phyloP scores from a whole-genome alignment of 1,284 basidiomycete species.

The Singerocomus inundabilis region DNA sequence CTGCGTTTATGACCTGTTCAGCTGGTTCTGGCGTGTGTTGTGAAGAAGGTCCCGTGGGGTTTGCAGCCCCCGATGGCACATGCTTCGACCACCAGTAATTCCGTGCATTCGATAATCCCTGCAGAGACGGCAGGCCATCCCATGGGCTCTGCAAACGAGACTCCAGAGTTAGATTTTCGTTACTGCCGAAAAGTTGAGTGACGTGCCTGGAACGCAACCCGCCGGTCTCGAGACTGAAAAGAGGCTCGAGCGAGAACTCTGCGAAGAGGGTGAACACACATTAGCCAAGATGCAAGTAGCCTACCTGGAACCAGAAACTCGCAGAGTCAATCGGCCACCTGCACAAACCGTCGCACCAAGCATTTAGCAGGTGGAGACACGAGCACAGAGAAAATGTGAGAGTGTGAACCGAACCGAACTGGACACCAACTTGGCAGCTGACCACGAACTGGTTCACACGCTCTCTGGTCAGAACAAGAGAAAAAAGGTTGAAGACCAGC shows the following conservation, averaged over 20 bases:
- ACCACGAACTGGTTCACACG: slow-evolving; percentile 23
- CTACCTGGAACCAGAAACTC: slow-evolving; percentile 26
- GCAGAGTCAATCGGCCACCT: slow-evolving; percentile 28
- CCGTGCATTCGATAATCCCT: slow-evolving; percentile 15
- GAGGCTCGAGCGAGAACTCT: slow-evolving; percentile 12
- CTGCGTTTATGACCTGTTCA: neutral
- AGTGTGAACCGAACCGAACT: slow-evolving; percentile 16
- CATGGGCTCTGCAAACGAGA: slow-evolving; percentile 9
- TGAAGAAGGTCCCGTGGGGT: neutral
- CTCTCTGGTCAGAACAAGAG: neutral
- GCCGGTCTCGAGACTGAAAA: slow-evolving; percentile 10
- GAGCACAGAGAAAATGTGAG: slow-evolving; percentile 7
- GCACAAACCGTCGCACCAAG: slow-evolving; percentile 21
- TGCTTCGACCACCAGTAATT: slow-evolving; percentile 37
- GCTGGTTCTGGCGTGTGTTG: slow-evolving; percentile 6
- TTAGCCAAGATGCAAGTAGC: neutral
- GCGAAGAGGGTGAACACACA: slow-evolving; percentile 14
- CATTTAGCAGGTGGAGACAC: slow-evolving; percentile 12
- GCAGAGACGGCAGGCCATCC: slow-evolving; percentile 1
- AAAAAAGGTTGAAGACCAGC: slow-evolving; percentile 34
- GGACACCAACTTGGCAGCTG: neutral
- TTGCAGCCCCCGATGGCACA: neutral
- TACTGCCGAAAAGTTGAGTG: neutral
- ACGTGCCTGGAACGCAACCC: slow-evolving; percentile 26
- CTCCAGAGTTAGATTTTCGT: slow-evolving; percentile 4